phyloP scores from a whole-genome alignment of 345 rosid species.

The Odontarrhena argentea region DNA sequence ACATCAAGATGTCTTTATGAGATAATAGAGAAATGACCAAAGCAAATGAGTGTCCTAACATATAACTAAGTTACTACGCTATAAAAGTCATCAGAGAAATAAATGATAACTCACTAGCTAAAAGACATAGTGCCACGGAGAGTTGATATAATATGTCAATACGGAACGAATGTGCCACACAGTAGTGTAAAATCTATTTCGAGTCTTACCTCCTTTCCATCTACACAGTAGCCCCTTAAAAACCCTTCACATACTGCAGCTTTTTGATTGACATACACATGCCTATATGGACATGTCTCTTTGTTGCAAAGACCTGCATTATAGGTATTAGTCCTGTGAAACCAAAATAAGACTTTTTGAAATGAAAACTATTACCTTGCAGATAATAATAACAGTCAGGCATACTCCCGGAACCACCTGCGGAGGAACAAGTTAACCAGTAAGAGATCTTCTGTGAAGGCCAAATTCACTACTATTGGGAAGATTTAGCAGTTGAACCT shows the following conservation, averaged over 20 bases:
- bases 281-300: slow-evolving; percentile 72
- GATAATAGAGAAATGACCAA: background rate
- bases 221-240: slow-evolving; percentile 77
- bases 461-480: slow-evolving; percentile 10
- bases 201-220: slow-evolving; percentile 67
- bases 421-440: slow-evolving; percentile 31
- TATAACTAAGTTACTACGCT: no score
- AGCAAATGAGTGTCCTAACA: background rate
- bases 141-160: background rate
- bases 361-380: slow-evolving; percentile 55
- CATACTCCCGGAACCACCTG: slow-evolving; percentile 88
- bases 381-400: slow-evolving; percentile 79
- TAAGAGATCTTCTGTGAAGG: slow-evolving; percentile 3
- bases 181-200: no score
- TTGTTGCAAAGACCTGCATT: slow-evolving; percentile 78
- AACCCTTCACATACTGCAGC: slow-evolving; percentile 71
- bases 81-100: no score
- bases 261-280: slow-evolving; percentile 74
- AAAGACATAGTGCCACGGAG: no score
- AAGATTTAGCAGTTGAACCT: slow-evolving; percentile 49
- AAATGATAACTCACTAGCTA: no score
- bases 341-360: background rate
- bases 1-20: background rate
- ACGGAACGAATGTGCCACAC: background rate
- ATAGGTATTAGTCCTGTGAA: background rate